Percentiles rank a stretch among this genome's conserved stretches.
Evolutionary conservation across 441 rosid species (phyloP).

Genomic region (Aquilaria agallochum): DNA sequence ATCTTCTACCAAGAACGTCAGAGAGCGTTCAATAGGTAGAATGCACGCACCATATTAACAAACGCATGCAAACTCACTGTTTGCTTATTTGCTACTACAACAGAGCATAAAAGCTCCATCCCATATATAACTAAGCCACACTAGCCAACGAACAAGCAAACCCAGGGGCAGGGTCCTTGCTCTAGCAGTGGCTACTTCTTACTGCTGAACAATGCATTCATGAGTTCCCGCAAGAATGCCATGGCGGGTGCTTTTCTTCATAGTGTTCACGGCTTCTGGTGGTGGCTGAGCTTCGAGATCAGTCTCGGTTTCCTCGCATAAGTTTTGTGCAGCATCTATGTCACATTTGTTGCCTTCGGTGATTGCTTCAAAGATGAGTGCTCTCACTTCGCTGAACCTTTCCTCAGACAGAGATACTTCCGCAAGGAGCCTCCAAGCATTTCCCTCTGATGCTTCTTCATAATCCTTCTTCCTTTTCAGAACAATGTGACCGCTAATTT

Average conservation of each 20-base stretch:
- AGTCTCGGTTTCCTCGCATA: slow-evolving; percentile 22
- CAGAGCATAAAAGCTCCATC: slow-evolving; percentile 7
- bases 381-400: slow-evolving; percentile 77
- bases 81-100: slow-evolving; percentile 27
- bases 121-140: slow-evolving; percentile 5
- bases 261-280: slow-evolving; percentile 16
- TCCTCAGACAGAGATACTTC: slow-evolving; percentile 92
- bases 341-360: slow-evolving; percentile 10
- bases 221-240: slow-evolving; percentile 38
- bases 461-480: slow-evolving; percentile 86
- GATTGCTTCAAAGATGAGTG: slow-evolving; percentile 66
- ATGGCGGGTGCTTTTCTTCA: slow-evolving; percentile 21
- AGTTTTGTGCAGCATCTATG: slow-evolving; percentile 16
- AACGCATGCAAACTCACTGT: slow-evolving; percentile 19
- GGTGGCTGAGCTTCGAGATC: slow-evolving; percentile 16
- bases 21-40: too few relatives aligned
- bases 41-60: background rate
- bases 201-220: slow-evolving; percentile 60
- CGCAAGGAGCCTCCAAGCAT: slow-evolving; percentile 90
- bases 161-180: slow-evolving; percentile 2
- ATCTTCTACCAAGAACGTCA: too few relatives aligned
- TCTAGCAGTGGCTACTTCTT: slow-evolving; percentile 16
- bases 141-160: background rate
- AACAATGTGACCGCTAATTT: slow-evolving; percentile 97
- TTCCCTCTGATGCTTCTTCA: slow-evolving; percentile 86